phyloP scores from a whole-genome alignment of 495 filamentous ascomycete species.

The Physcia stellaris region DNA sequence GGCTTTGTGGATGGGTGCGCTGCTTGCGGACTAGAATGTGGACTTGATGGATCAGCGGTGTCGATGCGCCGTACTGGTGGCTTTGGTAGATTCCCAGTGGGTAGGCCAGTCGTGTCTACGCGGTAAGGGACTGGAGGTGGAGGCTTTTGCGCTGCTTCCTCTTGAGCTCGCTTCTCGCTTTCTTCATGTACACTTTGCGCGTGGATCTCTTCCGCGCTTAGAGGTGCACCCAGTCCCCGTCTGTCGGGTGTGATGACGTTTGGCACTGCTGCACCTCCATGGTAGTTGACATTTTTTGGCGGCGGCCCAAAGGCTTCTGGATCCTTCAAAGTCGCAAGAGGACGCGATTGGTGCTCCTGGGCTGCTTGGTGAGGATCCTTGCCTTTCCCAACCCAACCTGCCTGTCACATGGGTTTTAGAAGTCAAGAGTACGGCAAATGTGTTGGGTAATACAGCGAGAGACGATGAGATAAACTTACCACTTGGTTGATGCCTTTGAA shows the following conservation, averaged over 20 bases:
- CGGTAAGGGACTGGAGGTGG: constrained; percentile 55
- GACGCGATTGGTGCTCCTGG: constrained; percentile 43
- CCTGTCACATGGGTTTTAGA: constrained; percentile 13
- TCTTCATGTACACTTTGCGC: constrained; percentile 27
- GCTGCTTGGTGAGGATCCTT: constrained; percentile 27
- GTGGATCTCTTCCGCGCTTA: constrained; percentile 28
- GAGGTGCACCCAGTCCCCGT: constrained; percentile 33
- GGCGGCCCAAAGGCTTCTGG: constrained; percentile 76
- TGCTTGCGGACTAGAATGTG: too few relatives aligned
- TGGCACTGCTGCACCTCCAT: constrained; percentile 34
- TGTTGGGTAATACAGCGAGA: not conserved
- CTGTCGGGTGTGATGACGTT: constrained; percentile 35
- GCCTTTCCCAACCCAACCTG: constrained; percentile 42
- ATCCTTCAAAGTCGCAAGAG: constrained; percentile 68
- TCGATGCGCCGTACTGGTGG: constrained; percentile 49
- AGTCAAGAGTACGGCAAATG: constrained; percentile 1
- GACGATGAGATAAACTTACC: constrained; percentile 19
- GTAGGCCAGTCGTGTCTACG: constrained; percentile 55
- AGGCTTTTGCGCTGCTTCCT: constrained; percentile 29
- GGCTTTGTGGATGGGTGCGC: constrained; percentile 22
- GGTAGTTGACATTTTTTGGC: constrained; percentile 52
- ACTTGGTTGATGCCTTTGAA: constrained; percentile 48
- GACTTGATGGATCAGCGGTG: constrained; percentile 23
- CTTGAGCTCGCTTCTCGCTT: constrained; percentile 20
- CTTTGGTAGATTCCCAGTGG: constrained; percentile 53